Conservation (phyloP, 2,329 filamentous ascomycete genomes). For the Clarireedia paspali region DNA sequence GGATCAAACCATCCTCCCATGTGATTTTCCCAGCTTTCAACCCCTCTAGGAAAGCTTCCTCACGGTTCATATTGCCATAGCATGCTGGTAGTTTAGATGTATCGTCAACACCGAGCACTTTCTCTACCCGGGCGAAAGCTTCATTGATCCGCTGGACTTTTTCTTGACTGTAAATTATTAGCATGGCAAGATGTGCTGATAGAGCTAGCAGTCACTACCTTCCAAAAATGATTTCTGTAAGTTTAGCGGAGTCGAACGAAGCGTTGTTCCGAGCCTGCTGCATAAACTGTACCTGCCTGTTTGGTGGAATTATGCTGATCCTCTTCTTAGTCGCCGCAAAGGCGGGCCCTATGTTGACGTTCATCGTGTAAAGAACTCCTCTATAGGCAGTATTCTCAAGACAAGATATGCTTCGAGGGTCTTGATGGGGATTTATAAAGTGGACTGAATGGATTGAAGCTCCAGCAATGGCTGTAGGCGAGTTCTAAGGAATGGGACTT, state of each 20-base stretch:
- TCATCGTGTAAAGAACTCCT: neutral
- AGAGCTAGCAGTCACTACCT: neutral
- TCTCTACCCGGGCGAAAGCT: conserved; percentile 13
- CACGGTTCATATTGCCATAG: conserved; percentile 9
- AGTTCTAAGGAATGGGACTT: no score
- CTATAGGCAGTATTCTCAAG: no score
- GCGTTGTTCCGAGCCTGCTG: neutral
- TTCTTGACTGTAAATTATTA: neutral
- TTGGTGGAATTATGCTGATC: neutral
- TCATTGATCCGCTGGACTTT: neutral
- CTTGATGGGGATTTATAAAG: no score
- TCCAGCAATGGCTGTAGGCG: no score
- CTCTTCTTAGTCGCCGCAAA: neutral
- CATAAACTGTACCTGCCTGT: neutral
- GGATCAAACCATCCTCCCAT: conserved; percentile 9
- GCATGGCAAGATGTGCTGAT: neutral
- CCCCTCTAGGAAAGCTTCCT: conserved; percentile 9
- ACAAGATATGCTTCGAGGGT: no score
- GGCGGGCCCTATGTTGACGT: neutral
- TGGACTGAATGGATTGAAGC: no score
- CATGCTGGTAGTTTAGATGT: conserved; percentile 10
- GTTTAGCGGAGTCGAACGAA: neutral
- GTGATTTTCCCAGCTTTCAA: conserved; percentile 8
- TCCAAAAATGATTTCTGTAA: neutral
- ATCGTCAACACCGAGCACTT: conserved; percentile 7